These are phyloP conservation scores for Leptosphaerulina australis DNA, from an alignment of 2,329 filamentous ascomycete genomes.

Conservation along the genomic window DNA sequence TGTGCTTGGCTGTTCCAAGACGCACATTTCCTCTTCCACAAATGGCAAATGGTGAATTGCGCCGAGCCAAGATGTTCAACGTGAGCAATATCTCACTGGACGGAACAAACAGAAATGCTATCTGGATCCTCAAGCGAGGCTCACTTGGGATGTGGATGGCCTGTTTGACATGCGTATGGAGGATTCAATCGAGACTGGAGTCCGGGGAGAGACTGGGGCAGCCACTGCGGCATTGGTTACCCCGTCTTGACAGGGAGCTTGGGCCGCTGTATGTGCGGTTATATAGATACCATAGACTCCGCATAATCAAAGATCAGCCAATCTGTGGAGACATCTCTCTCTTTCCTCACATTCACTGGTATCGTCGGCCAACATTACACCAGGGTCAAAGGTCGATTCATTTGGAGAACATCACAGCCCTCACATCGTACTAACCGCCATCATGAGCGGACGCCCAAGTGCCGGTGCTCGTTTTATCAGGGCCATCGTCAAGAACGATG, in stretches of 20 bases:
- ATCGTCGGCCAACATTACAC: conserved; percentile 17
- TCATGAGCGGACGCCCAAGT: conserved; percentile 19
- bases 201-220: conserved; percentile 15
- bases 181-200: conserved; percentile 24
- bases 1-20: conserved; percentile 23
- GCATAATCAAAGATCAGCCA: conserved; percentile 20
- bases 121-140: conserved; percentile 15
- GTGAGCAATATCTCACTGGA: conserved; percentile 21
- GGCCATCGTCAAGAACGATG: conserved; percentile 69
- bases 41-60: conserved; percentile 13
- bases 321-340: conserved; percentile 29
- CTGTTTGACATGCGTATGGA: conserved; percentile 20
- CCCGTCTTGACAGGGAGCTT: conserved; percentile 34
- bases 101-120: conserved; percentile 12
- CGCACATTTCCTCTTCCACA: conserved; percentile 22
- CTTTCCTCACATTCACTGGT: conserved; percentile 21
- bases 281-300: conserved; percentile 31
- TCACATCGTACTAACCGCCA: not conserved
- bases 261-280: conserved; percentile 30
- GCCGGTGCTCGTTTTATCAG: conserved; percentile 54
- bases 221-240: conserved; percentile 29
- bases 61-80: conserved; percentile 14
- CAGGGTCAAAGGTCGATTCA: conserved; percentile 4
- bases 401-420: not conserved
- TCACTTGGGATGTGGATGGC: conserved; percentile 10